Percentiles rank a stretch among this genome's conserved stretches.
Conservation (phyloP, 805 yeast species). For the Candida rishiriensis region DNA sequence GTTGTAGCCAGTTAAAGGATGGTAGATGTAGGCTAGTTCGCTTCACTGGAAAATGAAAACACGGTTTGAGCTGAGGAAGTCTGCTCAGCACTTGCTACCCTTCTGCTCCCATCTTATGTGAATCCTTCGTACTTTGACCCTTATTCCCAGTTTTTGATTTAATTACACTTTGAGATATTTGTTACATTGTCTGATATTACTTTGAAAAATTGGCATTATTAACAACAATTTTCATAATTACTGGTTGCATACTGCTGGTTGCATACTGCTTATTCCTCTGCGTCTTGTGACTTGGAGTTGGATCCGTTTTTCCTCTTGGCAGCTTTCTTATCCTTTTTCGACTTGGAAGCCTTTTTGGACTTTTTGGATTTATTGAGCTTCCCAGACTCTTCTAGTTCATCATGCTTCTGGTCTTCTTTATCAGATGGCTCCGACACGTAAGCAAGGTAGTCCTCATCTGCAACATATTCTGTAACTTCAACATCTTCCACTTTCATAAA, state of each 20-base stretch:
- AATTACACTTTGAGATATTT: too few relatives aligned
- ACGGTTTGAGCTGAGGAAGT: too few relatives aligned
- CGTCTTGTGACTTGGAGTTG: too few relatives aligned
- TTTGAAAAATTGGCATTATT: neutral
- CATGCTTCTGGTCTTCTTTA: slow-evolving; percentile 3
- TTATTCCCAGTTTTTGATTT: too few relatives aligned
- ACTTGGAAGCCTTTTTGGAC: neutral
- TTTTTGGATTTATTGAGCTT: too few relatives aligned
- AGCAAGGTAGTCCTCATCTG: slow-evolving; percentile 22
- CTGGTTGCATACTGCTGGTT: neutral
- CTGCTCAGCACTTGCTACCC: too few relatives aligned
- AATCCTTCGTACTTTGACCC: too few relatives aligned
- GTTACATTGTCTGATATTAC: neutral
- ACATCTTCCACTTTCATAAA: slow-evolving; percentile 40
- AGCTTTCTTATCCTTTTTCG: slow-evolving; percentile 1
- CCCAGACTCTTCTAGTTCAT: slow-evolving; percentile 4
- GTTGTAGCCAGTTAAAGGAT: too few relatives aligned
- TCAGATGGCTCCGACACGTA: too few relatives aligned
- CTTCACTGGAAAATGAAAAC: too few relatives aligned
- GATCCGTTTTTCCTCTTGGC: slow-evolving; percentile 3
- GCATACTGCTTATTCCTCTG: neutral
- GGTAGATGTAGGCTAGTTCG: too few relatives aligned
- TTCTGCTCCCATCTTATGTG: too few relatives aligned
- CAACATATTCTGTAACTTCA: slow-evolving; percentile 35
- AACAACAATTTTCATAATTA: neutral